Base-by-base conservation (phyloP, 768 basidiomycete genomes). In the Boletales sp. region DNA sequence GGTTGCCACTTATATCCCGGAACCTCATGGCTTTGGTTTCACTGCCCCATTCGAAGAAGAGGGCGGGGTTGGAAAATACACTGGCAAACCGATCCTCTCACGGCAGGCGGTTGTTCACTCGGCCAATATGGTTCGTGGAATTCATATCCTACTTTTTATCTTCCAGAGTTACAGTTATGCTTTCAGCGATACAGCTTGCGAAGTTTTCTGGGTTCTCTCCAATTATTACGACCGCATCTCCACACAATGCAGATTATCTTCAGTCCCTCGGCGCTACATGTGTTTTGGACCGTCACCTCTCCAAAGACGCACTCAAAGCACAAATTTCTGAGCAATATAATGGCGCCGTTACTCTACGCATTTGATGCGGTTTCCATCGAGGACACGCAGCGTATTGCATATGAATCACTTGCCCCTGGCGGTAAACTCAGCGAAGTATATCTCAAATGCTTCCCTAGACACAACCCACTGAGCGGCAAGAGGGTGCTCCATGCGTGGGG, bases 211-310 rank as follows among this genome's bases (percentile, higher is more conserved):
- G 61, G 9, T 67, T 69, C 43, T 64, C 59, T 1, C 65, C 61
- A 4, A 67, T 73, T 45, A 63, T 72, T 43, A 61, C 69, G 9
- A 72, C 71, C 0, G 64, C 72, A 2, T 72, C 71, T 2, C 44
- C 56, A 4, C 59, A 66, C 37, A 67, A 74, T 37, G 49, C 49
- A 2, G 56, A 49, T 10, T 57, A 54, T 24, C 60, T 72, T 32
- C 55, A 60, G 36, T 61, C 63, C 3, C 54, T 71, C 6, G 71
- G 71, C 14, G 69, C 69, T 17, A 71, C 67, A 2, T 58, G 67
- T 43, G 58, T 73, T 24, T 46, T 74, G 30, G 67, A 65, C 58
- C 57, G 60, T 21, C 41, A 56, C 49, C 48, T 68, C 2, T 18
- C 61, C 5, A 31, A 49, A 7, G 14, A 37, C 9, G 19, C 17